Base-by-base conservation (phyloP, 2,329 filamentous ascomycete species). In the Chaetomiaceae sp. region DNA sequence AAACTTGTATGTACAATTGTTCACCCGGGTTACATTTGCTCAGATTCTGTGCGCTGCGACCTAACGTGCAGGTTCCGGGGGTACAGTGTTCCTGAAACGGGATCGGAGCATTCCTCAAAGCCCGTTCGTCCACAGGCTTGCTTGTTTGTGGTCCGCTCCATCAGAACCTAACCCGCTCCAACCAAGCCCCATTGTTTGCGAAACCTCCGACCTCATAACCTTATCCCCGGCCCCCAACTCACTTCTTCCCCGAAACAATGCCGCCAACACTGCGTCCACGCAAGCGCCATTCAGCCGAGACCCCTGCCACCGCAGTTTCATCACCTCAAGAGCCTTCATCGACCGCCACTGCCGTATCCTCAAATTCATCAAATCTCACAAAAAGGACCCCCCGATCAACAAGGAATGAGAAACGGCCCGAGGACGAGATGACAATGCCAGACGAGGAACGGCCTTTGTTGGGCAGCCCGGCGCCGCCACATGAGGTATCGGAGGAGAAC, bases 381-480 rank as follows among this genome's bases (percentile, higher is more conserved):
- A 55, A 54, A 47, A 43, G 53, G 25, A n/a, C 40, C 4, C 23
- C 25, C 1, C 20, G 22, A 19, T 14, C 40, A 12, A 6, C 25
- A 15, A 11, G 29, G 17, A 19, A 40, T 54, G 46, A 40, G 33
- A 47, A 49, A 14, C 44, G 7, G n/a, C 11, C 52, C 14, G 36
- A 50, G 40, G 56, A 7, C 22, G n/a, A 47, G 38, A 65, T 64
- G 63, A 58, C 48, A 8, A 47, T 27, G 15, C 6, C 51, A 27
- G 59, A 57, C 33, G 64, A 66, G 47, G 59, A 58, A 43, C 56
- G 49, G 29, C 61, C 62, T 54, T 51, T 66, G 37, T 56, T 65
- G 12, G 53, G 29, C 29, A n/a, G 22, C 29, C 17, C 23, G 31
- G 19, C 14, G 15, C 8, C 31, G 20, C 22, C 6, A 17, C 17